Evolutionary conservation across 2,329 filamentous ascomycete species (phyloP).

Genomic region (Pyrenophora tritici-repentis): DNA sequence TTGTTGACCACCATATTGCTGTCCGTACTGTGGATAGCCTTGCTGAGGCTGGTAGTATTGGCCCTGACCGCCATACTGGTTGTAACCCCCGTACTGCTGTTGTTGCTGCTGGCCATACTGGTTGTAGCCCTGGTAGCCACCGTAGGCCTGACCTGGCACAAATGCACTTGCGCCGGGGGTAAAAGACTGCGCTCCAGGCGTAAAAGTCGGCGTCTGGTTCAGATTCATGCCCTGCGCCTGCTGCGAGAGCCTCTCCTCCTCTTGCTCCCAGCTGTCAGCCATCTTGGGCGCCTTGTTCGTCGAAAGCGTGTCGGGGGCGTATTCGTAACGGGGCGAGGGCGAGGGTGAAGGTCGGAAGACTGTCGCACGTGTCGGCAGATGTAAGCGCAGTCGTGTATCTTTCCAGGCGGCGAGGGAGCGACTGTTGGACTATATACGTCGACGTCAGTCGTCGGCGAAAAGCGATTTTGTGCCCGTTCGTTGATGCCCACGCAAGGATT

Average conservation of each 20-base stretch:
- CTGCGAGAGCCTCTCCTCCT: constrained; percentile 77
- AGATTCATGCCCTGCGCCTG: constrained; percentile 56
- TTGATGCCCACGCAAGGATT: constrained; percentile 26
- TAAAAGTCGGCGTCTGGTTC: constrained; percentile 25
- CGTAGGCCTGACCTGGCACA: constrained; percentile 13
- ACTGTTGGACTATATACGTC: constrained; percentile 8
- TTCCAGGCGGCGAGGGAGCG: constrained; percentile 10
- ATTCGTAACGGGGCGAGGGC: neutral
- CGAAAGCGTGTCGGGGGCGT: constrained; percentile 12
- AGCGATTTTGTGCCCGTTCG: constrained; percentile 28
- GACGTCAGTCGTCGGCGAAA: constrained; percentile 22
- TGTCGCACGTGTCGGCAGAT: neutral
- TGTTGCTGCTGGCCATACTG: constrained; percentile 52
- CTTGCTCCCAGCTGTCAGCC: constrained; percentile 95
- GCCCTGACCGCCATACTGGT: constrained; percentile 57
- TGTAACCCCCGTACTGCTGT: constrained; percentile 55
- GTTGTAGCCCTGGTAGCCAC: constrained; percentile 66
- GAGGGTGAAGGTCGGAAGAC: neutral
- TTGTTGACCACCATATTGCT: constrained; percentile 55
- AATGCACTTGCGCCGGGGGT: constrained; percentile 11
- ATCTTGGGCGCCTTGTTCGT: constrained; percentile 55
- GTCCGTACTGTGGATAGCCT: constrained; percentile 12
- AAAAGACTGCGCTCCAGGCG: constrained; percentile 22
- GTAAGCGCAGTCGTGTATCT: neutral
- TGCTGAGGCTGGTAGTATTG: constrained; percentile 57